Evolutionary conservation across 2,329 filamentous ascomycete genomes (phyloP).

Genomic region (Teratosphaeria viscida): DNA sequence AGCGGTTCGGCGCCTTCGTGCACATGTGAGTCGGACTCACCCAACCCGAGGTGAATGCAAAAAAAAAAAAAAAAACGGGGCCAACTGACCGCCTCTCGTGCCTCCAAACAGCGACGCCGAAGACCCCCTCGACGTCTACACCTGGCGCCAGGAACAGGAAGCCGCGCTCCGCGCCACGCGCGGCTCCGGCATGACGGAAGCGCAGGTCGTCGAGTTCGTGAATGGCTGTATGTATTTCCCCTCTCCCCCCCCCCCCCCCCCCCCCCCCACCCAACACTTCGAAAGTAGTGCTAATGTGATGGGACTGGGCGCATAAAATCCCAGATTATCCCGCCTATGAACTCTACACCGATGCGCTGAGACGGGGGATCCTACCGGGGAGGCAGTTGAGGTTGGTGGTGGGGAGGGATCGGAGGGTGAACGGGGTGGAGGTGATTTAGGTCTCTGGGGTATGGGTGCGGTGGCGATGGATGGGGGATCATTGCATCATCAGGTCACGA

Average conservation of each 20-base stretch:
- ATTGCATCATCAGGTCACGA: too few relatives aligned
- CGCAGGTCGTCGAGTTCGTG: conserved; percentile 67
- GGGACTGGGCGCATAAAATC: background rate
- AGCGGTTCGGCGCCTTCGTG: conserved; percentile 52
- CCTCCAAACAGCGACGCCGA: conserved; percentile 49
- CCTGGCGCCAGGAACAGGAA: conserved; percentile 77
- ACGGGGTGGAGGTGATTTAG: conserved; percentile 12
- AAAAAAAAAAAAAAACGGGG: too few relatives aligned
- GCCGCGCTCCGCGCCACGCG: conserved; percentile 53
- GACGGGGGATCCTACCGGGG: conserved; percentile 40
- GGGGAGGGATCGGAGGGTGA: conserved; percentile 35
- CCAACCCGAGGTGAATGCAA: too few relatives aligned
- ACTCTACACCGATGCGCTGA: conserved; percentile 40
- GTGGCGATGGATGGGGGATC: too few relatives aligned
- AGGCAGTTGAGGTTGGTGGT: conserved; percentile 43
- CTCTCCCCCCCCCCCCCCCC: too few relatives aligned
- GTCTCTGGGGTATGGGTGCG: too few relatives aligned
- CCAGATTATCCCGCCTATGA: conserved; percentile 46
- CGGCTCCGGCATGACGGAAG: conserved; percentile 71
- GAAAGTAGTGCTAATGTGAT: background rate
- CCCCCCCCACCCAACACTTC: too few relatives aligned
- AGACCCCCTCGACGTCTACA: conserved; percentile 65
- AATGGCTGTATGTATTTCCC: conserved; percentile 43
- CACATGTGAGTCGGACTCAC: conserved; percentile 42
- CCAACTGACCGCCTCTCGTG: too few relatives aligned